These are phyloP conservation scores for Paramecium octaurelia DNA, from an alignment of 73 alveolate species.

Conservation along the genomic window DNA sequence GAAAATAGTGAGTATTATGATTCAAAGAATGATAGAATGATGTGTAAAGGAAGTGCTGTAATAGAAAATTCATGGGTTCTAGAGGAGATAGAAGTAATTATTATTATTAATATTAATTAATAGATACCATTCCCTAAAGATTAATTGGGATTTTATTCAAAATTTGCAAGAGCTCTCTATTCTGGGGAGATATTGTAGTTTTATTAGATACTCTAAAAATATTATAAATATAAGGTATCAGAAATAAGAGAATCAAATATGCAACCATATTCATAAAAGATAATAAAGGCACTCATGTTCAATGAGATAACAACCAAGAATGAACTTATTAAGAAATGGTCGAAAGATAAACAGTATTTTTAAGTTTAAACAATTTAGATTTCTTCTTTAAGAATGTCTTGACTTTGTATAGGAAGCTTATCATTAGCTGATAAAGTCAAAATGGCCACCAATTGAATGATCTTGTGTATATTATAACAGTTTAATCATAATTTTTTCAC, in stretches of 20 bases:
- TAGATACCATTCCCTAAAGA: slow-evolving; percentile 49
- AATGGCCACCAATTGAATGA: slow-evolving; percentile 35
- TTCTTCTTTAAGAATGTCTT: neutral
- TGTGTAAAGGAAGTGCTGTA: slow-evolving; percentile 28
- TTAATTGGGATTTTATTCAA: slow-evolving; percentile 41
- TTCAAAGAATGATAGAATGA: slow-evolving; percentile 11
- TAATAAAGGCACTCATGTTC: slow-evolving; percentile 10
- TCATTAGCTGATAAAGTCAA: neutral
- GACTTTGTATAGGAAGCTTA: slow-evolving; percentile 10
- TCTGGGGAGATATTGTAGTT: slow-evolving; percentile 4
- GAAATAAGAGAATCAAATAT: slow-evolving; percentile 53
- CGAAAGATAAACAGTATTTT: slow-evolving; percentile 41
- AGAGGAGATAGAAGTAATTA: neutral
- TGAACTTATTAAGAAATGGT: slow-evolving; percentile 22
- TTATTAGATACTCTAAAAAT: neutral
- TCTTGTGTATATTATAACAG: neutral
- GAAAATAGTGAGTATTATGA: slow-evolving; percentile 27
- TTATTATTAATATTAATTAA: neutral
- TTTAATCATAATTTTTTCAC: neutral
- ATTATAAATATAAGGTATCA: neutral
- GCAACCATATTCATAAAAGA: slow-evolving; percentile 24
- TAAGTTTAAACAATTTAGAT: neutral
- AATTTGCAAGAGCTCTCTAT: slow-evolving; percentile 29
- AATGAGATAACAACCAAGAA: slow-evolving; percentile 10
- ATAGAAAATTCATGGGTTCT: slow-evolving; percentile 14